Evolutionary conservation across 306 rosid genomes (phyloP).

Genomic region (Lagenaria siceraria): DNA sequence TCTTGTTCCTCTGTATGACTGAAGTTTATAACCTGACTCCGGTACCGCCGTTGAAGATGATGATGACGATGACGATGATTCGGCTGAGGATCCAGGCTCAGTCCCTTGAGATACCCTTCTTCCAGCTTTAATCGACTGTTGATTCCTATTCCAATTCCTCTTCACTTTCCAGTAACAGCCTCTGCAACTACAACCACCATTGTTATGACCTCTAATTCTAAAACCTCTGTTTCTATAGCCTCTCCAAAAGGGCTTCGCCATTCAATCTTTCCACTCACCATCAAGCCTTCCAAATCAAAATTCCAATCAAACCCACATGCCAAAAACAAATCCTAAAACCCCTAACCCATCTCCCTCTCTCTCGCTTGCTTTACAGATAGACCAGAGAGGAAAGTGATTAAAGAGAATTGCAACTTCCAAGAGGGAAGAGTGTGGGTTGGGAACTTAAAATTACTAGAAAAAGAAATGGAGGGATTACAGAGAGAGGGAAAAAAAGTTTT

Average conservation of each 20-base stretch:
- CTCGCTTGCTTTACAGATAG: background rate
- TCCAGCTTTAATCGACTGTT: conserved; percentile 44
- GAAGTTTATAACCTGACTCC: conserved; percentile 11
- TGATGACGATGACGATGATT: conserved; percentile 12
- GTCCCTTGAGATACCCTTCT: conserved; percentile 34
- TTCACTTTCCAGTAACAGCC: conserved; percentile 21
- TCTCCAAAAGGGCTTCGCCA: conserved; percentile 53
- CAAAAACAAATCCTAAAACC: background rate
- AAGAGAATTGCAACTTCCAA: background rate
- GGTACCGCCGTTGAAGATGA: conserved; percentile 10
- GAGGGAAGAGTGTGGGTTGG: background rate
- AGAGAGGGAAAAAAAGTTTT: background rate
- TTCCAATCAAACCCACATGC: conserved; percentile 12
- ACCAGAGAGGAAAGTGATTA: background rate
- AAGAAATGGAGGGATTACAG: background rate
- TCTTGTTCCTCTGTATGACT: conserved; percentile 19
- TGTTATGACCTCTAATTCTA: background rate
- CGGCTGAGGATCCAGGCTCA: conserved; percentile 82
- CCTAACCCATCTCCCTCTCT: background rate
- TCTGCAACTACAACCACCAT: conserved; percentile 19
- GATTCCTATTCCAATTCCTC: background rate
- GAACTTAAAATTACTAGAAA: background rate
- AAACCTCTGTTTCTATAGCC: conserved; percentile 14
- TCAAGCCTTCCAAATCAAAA: background rate
- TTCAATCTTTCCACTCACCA: conserved; percentile 41